Base-by-base conservation (phyloP, 208 protist species). In the Trypanosoma mega region DNA sequence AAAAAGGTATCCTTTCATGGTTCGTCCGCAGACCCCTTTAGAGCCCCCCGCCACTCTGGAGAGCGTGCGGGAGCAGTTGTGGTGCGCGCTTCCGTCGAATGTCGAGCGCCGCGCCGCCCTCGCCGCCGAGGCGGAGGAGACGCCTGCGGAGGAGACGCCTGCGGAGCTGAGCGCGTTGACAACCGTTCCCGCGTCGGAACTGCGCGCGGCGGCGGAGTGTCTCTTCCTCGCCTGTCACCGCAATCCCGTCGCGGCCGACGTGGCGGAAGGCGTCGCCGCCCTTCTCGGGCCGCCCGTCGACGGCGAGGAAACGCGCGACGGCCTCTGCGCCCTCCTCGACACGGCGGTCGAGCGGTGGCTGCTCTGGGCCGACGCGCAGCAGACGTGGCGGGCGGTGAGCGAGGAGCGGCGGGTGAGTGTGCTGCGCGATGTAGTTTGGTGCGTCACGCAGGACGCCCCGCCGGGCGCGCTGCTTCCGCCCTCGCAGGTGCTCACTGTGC, bases 361-460 rank as follows among this genome's bases (percentile, higher is more conserved):
- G 44, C 63, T 72, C 2, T 73, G 78, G 57, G 43, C 74, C 29
- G 58, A 78, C 31, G 51, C 52, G 21, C 45, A 66, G n/a, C 12
- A 74, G n/a, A 64, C 62, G 44, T 47, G 61, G 62, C 21, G 56
- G 12, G 57, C 46, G 3, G 34, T 68, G 21, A 63, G 46, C 37
- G 62, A 74, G 31, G 21, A 63, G 3, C 66, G 55, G 54, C 55
- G 77, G 3, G 53, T 70, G 3, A 63, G 68, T 39, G 69, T 75
- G 34, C 51, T 80, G 37, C 39, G 68, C 6, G 78, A 92, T 57
- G 57, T 96, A 2, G 58, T 80, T 3, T 74, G 90, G 14, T 87
- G 80, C 64, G 70, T 96, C 14, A 88, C 81, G 5, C 72, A 73
- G 33, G 90, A 96, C 69, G 80, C 87, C 50, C 56, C 68, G 30